These are phyloP conservation scores for Rhodotorula sp. DNA, from an alignment of 1,284 basidiomycete genomes.

Conservation along the genomic window DNA sequence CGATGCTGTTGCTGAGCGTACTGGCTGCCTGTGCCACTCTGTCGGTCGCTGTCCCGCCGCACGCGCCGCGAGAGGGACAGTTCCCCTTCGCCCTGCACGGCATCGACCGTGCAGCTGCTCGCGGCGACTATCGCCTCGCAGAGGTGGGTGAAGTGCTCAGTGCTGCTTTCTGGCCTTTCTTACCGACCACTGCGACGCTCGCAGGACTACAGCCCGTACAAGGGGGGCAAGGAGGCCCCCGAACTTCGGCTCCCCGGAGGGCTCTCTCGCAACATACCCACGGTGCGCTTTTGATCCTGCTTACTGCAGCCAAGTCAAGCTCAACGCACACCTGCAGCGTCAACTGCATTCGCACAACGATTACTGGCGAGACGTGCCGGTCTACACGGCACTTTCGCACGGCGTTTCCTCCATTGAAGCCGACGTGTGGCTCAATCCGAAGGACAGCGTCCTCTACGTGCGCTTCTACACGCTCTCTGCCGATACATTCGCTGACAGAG, in stretches of 20 bases:
- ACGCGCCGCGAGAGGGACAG: no score
- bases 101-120: neutral
- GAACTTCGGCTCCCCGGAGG: slow-evolving; percentile 21
- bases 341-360: slow-evolving; percentile 46
- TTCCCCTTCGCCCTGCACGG: no score
- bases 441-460: slow-evolving; percentile 42
- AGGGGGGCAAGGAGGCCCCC: slow-evolving; percentile 1
- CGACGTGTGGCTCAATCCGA: slow-evolving; percentile 45
- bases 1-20: neutral
- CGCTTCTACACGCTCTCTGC: neutral
- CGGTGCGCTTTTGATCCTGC: neutral
- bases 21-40: no score
- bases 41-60: neutral
- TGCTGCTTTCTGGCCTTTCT: neutral
- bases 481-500: rapidly evolving
- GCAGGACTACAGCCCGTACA: slow-evolving; percentile 27
- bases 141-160: slow-evolving; percentile 1
- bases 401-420: slow-evolving; percentile 43
- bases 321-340: slow-evolving; percentile 1
- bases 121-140: slow-evolving; percentile 22
- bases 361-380: slow-evolving; percentile 42
- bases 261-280: slow-evolving; percentile 28
- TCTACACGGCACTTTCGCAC: slow-evolving; percentile 43
- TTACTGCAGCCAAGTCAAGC: neutral
- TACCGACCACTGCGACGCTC: rapidly evolving